Conservation (phyloP, 148 eudicot genomes). For the Chenopodium suecicum region DNA sequence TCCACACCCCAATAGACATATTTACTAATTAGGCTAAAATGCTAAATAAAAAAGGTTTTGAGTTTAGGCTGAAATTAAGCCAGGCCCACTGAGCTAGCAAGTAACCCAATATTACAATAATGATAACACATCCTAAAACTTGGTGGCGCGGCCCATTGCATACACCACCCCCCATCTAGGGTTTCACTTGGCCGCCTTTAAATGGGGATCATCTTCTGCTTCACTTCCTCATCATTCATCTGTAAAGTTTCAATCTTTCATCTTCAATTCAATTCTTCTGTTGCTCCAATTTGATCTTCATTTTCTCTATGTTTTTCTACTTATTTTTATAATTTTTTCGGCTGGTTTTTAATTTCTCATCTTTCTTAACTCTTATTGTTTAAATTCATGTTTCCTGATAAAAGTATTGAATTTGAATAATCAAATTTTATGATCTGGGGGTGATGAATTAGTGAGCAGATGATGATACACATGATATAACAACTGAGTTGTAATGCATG, state of each 20-base stretch:
- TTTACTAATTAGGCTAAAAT: too few relatives aligned
- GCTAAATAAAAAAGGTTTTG: too few relatives aligned
- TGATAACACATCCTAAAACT: not conserved
- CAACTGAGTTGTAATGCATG: slow-evolving; percentile 12
- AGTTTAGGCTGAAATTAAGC: not conserved
- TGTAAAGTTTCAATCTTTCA: not conserved
- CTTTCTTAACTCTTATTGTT: not conserved
- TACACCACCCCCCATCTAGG: not conserved
- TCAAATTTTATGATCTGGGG: not conserved
- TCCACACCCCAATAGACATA: too few relatives aligned
- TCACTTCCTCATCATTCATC: not conserved
- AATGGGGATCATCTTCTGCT: not conserved
- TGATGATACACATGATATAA: slow-evolving; percentile 22
- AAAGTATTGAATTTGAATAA: not conserved
- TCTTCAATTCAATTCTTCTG: not conserved
- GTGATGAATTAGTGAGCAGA: slow-evolving; percentile 14
- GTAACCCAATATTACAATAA: not conserved
- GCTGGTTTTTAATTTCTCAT: not conserved
- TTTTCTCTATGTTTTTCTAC: not conserved
- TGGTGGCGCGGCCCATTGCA: not conserved
- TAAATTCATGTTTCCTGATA: not conserved
- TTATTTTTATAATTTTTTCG: not conserved
- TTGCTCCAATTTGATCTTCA: not conserved
- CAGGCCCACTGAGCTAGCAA: not conserved
- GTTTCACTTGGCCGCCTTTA: not conserved